Percentiles rank a stretch among this genome's conserved stretches.
phyloP scores from a whole-genome alignment of 2,329 filamentous ascomycete genomes.

The Teratosphaeria epicoccoides region DNA sequence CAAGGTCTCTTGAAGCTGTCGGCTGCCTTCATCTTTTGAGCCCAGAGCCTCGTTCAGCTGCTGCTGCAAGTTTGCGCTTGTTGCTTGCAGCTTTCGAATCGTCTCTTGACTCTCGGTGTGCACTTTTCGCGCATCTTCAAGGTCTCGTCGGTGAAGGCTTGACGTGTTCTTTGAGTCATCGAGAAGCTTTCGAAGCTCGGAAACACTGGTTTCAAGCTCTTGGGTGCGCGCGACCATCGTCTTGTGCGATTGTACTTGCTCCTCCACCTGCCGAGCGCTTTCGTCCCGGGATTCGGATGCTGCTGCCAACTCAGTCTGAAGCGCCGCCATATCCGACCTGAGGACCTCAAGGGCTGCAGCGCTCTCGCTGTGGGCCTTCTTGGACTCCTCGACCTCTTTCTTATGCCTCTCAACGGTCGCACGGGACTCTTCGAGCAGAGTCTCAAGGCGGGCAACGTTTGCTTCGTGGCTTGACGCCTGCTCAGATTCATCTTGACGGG shows the following conservation, averaged over 20 bases:
- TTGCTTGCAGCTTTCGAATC: conserved; percentile 8
- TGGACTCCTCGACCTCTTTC: not conserved
- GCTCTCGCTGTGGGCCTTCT: not conserved
- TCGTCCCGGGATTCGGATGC: not conserved
- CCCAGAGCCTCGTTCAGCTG: conserved; percentile 9
- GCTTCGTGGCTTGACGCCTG: not conserved
- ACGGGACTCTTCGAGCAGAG: not conserved
- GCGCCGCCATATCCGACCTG: not conserved
- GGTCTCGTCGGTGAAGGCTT: not conserved
- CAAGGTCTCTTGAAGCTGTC: conserved; percentile 7
- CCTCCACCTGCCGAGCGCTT: not conserved
- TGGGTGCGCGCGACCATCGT: not conserved
- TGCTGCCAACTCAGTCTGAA: not conserved
- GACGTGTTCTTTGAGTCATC: not conserved
- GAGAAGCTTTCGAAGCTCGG: conserved; percentile 7
- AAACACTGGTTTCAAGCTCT: conserved; percentile 1
- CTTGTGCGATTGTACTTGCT: not conserved
- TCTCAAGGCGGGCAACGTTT: not conserved
- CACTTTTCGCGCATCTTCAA: not conserved
- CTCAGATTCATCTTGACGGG: not conserved
- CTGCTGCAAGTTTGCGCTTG: conserved; percentile 8
- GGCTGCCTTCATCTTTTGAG: conserved; percentile 7
- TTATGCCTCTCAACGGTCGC: not conserved
- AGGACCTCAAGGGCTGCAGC: not conserved
- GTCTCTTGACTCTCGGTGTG: not conserved